Evolutionary conservation across 2,329 filamentous ascomycete species (phyloP).

Genomic region (Aspergillus tubingensis): DNA sequence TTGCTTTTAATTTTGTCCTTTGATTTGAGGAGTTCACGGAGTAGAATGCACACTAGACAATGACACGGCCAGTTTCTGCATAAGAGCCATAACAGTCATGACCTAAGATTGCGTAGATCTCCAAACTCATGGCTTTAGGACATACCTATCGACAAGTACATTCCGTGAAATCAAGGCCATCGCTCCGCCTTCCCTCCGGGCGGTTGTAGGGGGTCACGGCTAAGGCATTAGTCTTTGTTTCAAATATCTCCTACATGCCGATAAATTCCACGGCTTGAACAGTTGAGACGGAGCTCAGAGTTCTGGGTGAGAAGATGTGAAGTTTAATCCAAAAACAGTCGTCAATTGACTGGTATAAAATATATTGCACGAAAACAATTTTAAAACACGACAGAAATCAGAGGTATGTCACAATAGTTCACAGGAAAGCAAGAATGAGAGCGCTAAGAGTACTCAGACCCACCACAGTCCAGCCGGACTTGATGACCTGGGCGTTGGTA

Average conservation of each 20-base stretch:
- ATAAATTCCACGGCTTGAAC: background rate
- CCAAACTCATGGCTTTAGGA: background rate
- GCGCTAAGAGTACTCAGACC: constrained; percentile 57
- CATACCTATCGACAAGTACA: background rate
- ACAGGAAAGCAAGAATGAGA: constrained; percentile 50
- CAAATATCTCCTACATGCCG: background rate
- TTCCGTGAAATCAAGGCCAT: background rate
- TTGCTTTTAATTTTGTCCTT: background rate
- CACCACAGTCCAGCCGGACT: constrained; percentile 65
- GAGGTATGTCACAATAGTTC: constrained; percentile 35
- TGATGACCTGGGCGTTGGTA: constrained; percentile 64
- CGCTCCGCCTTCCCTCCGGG: background rate
- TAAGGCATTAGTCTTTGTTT: background rate
- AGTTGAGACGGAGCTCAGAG: background rate
- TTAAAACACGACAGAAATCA: constrained; percentile 33
- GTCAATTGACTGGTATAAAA: constrained; percentile 23
- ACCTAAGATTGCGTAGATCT: background rate
- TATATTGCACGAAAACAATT: constrained; percentile 29
- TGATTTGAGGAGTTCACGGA: background rate
- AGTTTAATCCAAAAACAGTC: constrained; percentile 23
- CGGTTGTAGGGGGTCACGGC: background rate
- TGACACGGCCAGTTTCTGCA: background rate
- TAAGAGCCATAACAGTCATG: background rate
- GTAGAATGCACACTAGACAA: constrained; percentile 1
- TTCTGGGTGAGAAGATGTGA: background rate